phyloP scores from a whole-genome alignment of 139 green algal species.

The Astrephomene gubernaculifera region DNA sequence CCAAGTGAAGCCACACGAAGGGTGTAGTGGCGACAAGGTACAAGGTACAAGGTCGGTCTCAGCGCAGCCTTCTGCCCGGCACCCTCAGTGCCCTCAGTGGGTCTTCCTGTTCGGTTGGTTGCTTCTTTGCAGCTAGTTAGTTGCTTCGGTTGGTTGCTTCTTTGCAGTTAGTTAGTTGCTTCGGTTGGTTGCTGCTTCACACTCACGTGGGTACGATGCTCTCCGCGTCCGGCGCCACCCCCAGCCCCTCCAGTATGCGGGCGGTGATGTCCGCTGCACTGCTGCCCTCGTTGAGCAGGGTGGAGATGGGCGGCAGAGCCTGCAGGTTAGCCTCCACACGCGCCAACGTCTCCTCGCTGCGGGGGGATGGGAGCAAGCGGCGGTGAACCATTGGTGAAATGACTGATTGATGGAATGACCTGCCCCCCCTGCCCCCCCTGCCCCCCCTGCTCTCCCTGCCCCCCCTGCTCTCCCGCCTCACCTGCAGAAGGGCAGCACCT shows the following conservation, averaged over 20 bases:
- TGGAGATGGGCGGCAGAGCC: constrained; percentile 67
- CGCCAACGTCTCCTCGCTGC: constrained; percentile 85
- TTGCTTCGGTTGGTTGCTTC: too few relatives aligned
- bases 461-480: neutral
- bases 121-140: too few relatives aligned
- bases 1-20: too few relatives aligned
- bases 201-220: constrained; percentile 59
- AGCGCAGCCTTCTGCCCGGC: too few relatives aligned
- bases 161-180: too few relatives aligned
- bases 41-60: too few relatives aligned
- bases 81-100: too few relatives aligned
- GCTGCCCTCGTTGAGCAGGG: constrained; percentile 75
- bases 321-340: constrained; percentile 85
- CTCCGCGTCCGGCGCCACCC: constrained; percentile 53
- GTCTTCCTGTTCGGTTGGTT: too few relatives aligned
- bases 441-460: neutral
- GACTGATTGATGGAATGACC: too few relatives aligned
- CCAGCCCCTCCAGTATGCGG: constrained; percentile 76
- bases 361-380: neutral
- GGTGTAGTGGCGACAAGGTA: too few relatives aligned
- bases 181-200: too few relatives aligned
- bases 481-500: constrained; percentile 88
- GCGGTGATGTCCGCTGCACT: constrained; percentile 72
- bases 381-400: too few relatives aligned
- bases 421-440: neutral